Evolutionary conservation across 805 yeast genomes (phyloP).

Genomic region (Myxozyma udenii): DNA sequence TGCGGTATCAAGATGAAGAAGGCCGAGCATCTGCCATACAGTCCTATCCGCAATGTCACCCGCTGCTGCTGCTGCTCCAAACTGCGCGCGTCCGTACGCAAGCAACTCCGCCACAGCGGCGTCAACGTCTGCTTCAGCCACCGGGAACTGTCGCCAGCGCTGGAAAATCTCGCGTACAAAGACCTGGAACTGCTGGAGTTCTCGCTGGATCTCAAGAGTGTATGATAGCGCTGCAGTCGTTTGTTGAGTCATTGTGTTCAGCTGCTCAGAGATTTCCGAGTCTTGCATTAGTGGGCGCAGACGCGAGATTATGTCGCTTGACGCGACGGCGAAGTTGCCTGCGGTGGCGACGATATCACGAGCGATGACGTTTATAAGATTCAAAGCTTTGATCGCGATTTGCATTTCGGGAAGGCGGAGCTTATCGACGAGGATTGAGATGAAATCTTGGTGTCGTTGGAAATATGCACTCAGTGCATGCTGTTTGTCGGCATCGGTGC

Average conservation of each 20-base stretch:
- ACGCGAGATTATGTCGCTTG: too few species aligned
- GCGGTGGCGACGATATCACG: conserved; percentile 10
- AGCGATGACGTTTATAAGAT: conserved; percentile 6
- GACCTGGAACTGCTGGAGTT: conserved; percentile 2
- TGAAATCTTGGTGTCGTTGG: neutral
- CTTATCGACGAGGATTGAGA: conserved; percentile 1
- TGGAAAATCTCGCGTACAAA: neutral
- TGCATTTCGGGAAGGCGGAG: conserved; percentile 4
- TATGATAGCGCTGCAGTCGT: conserved; percentile 1
- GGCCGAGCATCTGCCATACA: conserved; percentile 15
- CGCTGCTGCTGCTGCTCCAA: neutral
- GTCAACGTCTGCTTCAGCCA: neutral
- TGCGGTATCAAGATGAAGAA: neutral
- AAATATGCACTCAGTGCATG: neutral
- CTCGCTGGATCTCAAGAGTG: neutral
- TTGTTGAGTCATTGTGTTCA: neutral
- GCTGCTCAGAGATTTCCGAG: neutral
- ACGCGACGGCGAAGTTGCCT: too few species aligned
- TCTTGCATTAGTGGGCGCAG: neutral
- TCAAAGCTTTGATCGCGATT: conserved; percentile 3
- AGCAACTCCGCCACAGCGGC: neutral
- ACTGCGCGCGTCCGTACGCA: neutral
- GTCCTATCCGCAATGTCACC: neutral
- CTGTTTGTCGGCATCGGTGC: neutral
- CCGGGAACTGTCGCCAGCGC: neutral